Conservation (phyloP, 116 monocot genomes). For the Dioscorea cayenensis region DNA sequence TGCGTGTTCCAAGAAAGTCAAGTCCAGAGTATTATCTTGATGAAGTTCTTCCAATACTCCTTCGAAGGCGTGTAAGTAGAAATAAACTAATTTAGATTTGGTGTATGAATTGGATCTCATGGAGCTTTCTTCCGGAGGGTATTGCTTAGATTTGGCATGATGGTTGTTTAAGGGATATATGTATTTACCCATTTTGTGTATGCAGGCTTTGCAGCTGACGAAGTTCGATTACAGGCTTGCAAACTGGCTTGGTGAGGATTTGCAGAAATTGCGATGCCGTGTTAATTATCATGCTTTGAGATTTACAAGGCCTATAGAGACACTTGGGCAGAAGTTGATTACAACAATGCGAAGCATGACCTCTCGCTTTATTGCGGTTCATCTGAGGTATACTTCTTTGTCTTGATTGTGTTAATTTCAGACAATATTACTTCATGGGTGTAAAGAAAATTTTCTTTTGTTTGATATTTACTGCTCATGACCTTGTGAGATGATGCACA, state of each 20-base stretch:
- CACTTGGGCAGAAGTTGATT: conserved; percentile 63
- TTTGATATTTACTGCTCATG: no score
- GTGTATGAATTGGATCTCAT: no score
- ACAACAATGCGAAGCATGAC: conserved; percentile 66
- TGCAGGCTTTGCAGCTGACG: conserved; percentile 93
- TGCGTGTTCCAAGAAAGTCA: conserved; percentile 89
- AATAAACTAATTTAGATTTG: no score
- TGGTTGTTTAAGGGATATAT: background rate
- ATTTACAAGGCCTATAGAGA: conserved; percentile 68
- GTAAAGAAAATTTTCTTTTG: no score
- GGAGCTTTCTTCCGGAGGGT: background rate
- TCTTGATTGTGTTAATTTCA: background rate
- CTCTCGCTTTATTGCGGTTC: conserved; percentile 76
- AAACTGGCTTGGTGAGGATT: conserved; percentile 74
- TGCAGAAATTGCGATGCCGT: conserved; percentile 88
- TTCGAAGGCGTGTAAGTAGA: conserved; percentile 75
- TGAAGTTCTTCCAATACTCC: conserved; percentile 78
- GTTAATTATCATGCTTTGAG: conserved; percentile 91
- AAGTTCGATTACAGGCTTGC: conserved; percentile 95
- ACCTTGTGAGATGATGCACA: no score
- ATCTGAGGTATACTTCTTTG: conserved; percentile 59
- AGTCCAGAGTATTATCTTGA: conserved; percentile 79
- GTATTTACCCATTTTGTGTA: background rate
- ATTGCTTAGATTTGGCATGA: background rate
- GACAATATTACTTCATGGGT: no score